Percentiles rank a stretch among this genome's conserved stretches.
These are phyloP conservation scores for Euryodendron excelsum DNA, from an alignment of 148 eudicot species.

Conservation along the genomic window DNA sequence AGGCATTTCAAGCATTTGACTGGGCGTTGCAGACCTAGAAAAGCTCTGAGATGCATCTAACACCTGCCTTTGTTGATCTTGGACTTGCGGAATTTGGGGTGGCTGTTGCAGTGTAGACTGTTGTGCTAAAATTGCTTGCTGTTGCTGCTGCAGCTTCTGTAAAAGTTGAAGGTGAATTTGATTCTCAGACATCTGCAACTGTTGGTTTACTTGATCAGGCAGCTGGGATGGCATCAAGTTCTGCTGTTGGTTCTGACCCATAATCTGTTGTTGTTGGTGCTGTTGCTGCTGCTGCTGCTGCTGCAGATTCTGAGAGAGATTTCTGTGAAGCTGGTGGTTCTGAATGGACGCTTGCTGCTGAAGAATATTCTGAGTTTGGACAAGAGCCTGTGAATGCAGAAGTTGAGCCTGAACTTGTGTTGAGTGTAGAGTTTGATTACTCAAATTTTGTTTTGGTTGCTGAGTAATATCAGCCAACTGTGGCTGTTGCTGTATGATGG, in stretches of 20 bases:
- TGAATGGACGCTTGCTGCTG: slow-evolving; percentile 60
- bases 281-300: no score
- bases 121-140: slow-evolving; percentile 57
- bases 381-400: slow-evolving; percentile 40
- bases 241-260: slow-evolving; percentile 54
- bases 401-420: slow-evolving; percentile 58
- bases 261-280: no score
- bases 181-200: slow-evolving; percentile 49
- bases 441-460: no score
- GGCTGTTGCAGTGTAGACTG: slow-evolving; percentile 46
- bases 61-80: slow-evolving; percentile 51
- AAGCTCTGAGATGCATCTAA: slow-evolving; percentile 55
- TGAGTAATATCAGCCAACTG: slow-evolving; percentile 56
- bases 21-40: slow-evolving; percentile 48
- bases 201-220: slow-evolving; percentile 53
- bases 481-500: slow-evolving; percentile 58
- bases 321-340: slow-evolving; percentile 53
- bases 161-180: slow-evolving; percentile 69
- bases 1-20: slow-evolving; percentile 51
- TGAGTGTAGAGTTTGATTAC: slow-evolving; percentile 42
- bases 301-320: slow-evolving; percentile 37
- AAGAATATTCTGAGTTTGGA: slow-evolving; percentile 47
- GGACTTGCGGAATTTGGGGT: slow-evolving; percentile 41
- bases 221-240: slow-evolving; percentile 42
- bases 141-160: slow-evolving; percentile 76